These are phyloP conservation scores for Nicotiana knightiana DNA, from an alignment of 257 asterid genomes.

Conservation along the genomic window DNA sequence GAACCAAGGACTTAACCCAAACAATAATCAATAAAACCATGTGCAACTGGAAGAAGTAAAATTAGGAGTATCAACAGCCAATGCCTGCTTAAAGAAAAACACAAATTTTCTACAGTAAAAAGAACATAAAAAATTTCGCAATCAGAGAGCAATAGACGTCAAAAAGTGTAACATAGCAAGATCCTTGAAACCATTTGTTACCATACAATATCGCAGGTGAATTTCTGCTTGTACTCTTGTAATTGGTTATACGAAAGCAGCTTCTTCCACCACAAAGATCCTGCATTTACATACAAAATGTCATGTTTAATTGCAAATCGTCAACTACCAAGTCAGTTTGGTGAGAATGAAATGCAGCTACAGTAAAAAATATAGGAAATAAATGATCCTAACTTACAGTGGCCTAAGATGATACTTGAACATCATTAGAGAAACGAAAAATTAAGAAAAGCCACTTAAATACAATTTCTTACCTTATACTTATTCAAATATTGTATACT, in stretches of 20 bases:
- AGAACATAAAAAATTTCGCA: neutral
- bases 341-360: neutral
- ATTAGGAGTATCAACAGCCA: neutral
- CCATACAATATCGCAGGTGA: slow-evolving; percentile 82
- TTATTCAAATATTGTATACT: neutral
- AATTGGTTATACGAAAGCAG: slow-evolving; percentile 75
- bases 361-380: neutral
- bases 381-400: neutral
- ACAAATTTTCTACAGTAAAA: neutral
- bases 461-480: neutral
- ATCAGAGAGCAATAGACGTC: neutral
- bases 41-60: neutral
- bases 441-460: neutral
- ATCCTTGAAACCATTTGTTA: slow-evolving; percentile 8
- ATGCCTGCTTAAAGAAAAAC: neutral
- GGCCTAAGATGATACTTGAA: neutral
- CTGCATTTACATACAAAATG: slow-evolving; percentile 32
- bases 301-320: neutral
- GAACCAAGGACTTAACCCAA: neutral
- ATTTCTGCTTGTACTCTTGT: slow-evolving; percentile 41
- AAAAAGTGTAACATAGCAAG: slow-evolving; percentile 6
- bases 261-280: slow-evolving; percentile 66
- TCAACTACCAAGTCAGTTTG: neutral
- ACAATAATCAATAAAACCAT: neutral
- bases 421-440: neutral